Base-by-base conservation (phyloP, 495 filamentous ascomycete species). In the Durotheca rogersii region DNA sequence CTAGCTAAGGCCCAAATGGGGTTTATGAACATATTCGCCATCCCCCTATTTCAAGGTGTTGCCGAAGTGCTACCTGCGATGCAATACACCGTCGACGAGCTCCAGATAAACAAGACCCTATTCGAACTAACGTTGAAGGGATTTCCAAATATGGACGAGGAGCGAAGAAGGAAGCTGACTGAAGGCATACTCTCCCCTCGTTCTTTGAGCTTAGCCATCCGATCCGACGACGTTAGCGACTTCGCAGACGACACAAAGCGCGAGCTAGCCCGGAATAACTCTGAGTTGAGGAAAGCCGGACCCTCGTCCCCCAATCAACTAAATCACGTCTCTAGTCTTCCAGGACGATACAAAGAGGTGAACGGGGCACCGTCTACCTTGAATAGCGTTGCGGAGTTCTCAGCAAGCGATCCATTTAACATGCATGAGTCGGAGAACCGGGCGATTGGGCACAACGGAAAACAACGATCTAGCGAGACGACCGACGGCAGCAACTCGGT, bases 21-120 rank as follows among this genome's bases (percentile, higher is more conserved):
- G 20, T 98, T 98, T 72, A 96, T 98, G 87, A 93, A 86, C 45
- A 79, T 96, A 49, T 97, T 97, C 64, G 93, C 92, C 15, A 78
- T 87, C 27, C 93, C 93, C 0, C 78, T 98, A 0, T 98, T 98
- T 62, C 83, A 90, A 51, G 86, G 82, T 16, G 82, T 96, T 12
- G 81, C 87, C 18, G 84, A 94, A 43, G 80, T 97, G 31, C 69
- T 97, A 40, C 90, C 93, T 5, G 80, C 77, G 16, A 84, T 98
- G 82, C 71, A 76, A 27, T 95, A 91, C 64, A 88, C 82, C 25
- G 85, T 91, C 6, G 80, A 86, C 2, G 89, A 95, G 62, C 82
- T 97, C 34, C 73, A 82, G 18, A 64, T 66, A 19, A 98, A 97
- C 67, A 84, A 85, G 61, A 60, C 66, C 0, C 74, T 79, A 14